Conservation (phyloP, 2,329 filamentous ascomycete species). For the Fusarium sp. region DNA sequence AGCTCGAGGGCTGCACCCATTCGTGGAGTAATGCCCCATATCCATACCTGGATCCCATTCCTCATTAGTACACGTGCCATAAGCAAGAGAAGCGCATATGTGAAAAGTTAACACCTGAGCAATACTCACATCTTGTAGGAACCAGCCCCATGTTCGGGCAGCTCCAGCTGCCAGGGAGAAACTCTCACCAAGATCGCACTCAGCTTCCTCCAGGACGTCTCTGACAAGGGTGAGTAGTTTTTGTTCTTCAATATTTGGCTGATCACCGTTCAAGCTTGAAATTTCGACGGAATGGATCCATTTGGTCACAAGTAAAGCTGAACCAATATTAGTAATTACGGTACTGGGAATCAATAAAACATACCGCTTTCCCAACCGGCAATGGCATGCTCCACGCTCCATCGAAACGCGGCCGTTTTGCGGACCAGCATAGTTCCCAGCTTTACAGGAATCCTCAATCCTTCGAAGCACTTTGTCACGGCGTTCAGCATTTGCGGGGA, state of each 20-base stretch:
- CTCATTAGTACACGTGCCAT: background rate
- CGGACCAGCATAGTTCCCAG: slow-evolving; percentile 29
- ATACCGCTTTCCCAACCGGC: slow-evolving; percentile 35
- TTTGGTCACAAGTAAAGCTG: slow-evolving; percentile 30
- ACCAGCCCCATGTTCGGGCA: slow-evolving; percentile 22
- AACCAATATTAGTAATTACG: too few species aligned
- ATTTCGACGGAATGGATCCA: slow-evolving; percentile 35
- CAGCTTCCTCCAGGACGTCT: slow-evolving; percentile 28
- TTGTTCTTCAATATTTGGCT: background rate
- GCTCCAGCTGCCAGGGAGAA: slow-evolving; percentile 23
- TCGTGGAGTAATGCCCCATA: slow-evolving; percentile 35
- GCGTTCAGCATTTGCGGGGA: slow-evolving; percentile 15
- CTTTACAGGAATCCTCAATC: slow-evolving; percentile 19
- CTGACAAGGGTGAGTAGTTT: slow-evolving; percentile 8
- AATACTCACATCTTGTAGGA: slow-evolving; percentile 27
- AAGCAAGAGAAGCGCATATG: background rate
- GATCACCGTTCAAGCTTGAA: background rate
- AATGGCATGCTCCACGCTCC: slow-evolving; percentile 34
- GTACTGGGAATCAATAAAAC: too few species aligned
- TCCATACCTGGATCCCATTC: slow-evolving; percentile 21
- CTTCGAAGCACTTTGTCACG: slow-evolving; percentile 22
- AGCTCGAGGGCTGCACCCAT: slow-evolving; percentile 22
- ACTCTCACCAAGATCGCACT: slow-evolving; percentile 19
- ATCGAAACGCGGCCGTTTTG: slow-evolving; percentile 35
- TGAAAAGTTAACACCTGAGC: background rate